Evolutionary conservation across 306 rosid genomes (phyloP), one percentile per base, ranked within the genome.

Genomic region (Myrica gale): DNA sequence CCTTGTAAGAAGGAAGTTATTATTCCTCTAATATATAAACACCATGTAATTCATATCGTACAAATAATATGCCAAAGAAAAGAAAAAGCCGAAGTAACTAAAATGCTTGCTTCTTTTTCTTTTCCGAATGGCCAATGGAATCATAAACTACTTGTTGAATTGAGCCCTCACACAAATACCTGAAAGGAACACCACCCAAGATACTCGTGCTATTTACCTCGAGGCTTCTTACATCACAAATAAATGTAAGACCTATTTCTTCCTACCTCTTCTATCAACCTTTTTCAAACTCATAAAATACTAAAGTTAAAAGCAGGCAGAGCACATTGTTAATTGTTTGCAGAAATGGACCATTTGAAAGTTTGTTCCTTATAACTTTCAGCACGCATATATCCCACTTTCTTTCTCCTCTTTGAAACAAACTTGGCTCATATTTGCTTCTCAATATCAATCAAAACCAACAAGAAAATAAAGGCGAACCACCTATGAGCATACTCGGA

Each of bases 181-280:
- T 60, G 20, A 5, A 42, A 65, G 50, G 70, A 16, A 42, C 41
- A 42, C 3, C 37, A 66, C 45, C 47, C 21, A 42, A 19, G 41
- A 16, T 66, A 20, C 70, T 42, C 70, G n/a, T 42, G 9, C 44
- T 37, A 62, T 15, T 63, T 63, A 45, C 69, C 44, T 37, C 21
- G 32, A 11, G n/a, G 13, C 21, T 15, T 63, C 47, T 39, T 63
- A 16, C 69, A 63, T 63, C 11, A 10, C 21, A 63, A n/a, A 63
- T 63, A 45, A 63, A 37, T 63, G 13, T 63, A 6, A 37, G 16
- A 37, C 53, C 6, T 46, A 44, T 41, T 41, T 32, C 41, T 66
- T 66, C 70, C 70, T 66, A 66, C 16, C 23, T 42, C 23, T 41
- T 41, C 50, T 41, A 66, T 66, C 70, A 65, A 65, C 50, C 48